Base-by-base conservation (phyloP, 2,329 filamentous ascomycete genomes). In the Penicillium sclerotigenum region DNA sequence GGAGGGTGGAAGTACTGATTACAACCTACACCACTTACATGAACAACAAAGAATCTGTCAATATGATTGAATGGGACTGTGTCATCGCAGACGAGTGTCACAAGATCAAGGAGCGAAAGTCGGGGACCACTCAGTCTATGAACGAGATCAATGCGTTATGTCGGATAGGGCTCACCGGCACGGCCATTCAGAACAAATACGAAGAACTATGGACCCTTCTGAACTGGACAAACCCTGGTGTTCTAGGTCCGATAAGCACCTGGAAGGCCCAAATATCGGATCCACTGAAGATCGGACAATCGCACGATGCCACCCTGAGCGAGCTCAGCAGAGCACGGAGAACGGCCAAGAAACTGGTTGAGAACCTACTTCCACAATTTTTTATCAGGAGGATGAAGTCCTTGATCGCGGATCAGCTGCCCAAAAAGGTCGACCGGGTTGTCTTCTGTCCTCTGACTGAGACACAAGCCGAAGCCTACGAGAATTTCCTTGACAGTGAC, bases 101-200 rank as follows among this genome's bases (percentile, higher is more conserved):
- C 68, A 80, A 82, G 36, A 84, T 97, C 69, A 99, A 97, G 75
- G 91, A 93, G 63, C 81, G 83, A 47, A 81, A 78, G 41, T 87
- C 92, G 0, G 88, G 88, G 59, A 89, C 88, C 8, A 94, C 93
- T 0, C 85, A 89, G 67, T 87, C 91, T 0, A 93, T 99, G 88
- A 89, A 91, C 65, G 85, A 92, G 59, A 80, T 97, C 64, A 99
- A 99, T 65, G 86, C 92, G 0, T 82, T 97, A 2, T 97, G 94
- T 68, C 85, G 94, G 33, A 92, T 99, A 58, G 94, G 94, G 0
- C 80, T 99, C 9, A 97, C 92, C 0, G 94, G 94, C 2, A 99
- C 94, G 0, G 93, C 93, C 0, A 97, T 99, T 42, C 94, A 99
- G 70, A 99, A 99, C 73, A 94, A 90, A 63, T 99, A 99, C 71